These are phyloP conservation scores for Chaetothyriales sp. DNA, from an alignment of 2,329 filamentous ascomycete genomes.

Conservation along the genomic window DNA sequence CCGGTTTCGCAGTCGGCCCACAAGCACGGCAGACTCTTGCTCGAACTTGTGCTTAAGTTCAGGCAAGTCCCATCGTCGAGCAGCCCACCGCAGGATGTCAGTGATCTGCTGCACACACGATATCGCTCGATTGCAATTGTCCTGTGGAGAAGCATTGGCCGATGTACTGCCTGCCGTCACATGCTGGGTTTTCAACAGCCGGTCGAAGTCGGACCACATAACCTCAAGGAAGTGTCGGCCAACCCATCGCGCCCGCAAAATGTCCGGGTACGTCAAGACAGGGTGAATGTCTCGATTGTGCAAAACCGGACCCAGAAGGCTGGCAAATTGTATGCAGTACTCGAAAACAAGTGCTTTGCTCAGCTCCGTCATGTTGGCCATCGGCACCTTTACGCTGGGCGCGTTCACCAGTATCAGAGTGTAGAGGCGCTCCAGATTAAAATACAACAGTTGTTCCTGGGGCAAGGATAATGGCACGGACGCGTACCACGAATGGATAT, in stretches of 20 bases:
- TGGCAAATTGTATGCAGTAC: slow-evolving; percentile 68
- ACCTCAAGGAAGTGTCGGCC: slow-evolving; percentile 45
- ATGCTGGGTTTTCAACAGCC: slow-evolving; percentile 20
- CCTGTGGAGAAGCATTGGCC: slow-evolving; percentile 6
- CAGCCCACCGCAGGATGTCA: slow-evolving; percentile 16
- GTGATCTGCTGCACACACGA: slow-evolving; percentile 13
- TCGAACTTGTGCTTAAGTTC: slow-evolving; percentile 15
- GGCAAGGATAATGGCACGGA: slow-evolving; percentile 55
- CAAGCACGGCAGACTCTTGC: slow-evolving; percentile 17
- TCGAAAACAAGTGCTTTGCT: slow-evolving; percentile 74
- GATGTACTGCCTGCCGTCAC: slow-evolving; percentile 1
- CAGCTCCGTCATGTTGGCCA: slow-evolving; percentile 52
- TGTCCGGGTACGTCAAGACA: slow-evolving; percentile 77
- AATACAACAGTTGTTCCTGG: slow-evolving; percentile 55
- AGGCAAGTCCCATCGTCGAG: slow-evolving; percentile 13
- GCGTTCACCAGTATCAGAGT: slow-evolving; percentile 83
- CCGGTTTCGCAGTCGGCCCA: slow-evolving; percentile 12
- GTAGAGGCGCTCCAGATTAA: slow-evolving; percentile 79
- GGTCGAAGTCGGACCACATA: slow-evolving; percentile 40
- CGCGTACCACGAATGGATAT: slow-evolving; percentile 67
- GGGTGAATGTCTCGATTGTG: slow-evolving; percentile 45
- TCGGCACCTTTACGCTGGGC: slow-evolving; percentile 58
- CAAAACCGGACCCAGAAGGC: slow-evolving; percentile 56
- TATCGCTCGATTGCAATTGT: slow-evolving; percentile 14
- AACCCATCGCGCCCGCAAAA: slow-evolving; percentile 65